Conservation (phyloP, 495 filamentous ascomycete species). For the Wilcoxina mikolae region DNA sequence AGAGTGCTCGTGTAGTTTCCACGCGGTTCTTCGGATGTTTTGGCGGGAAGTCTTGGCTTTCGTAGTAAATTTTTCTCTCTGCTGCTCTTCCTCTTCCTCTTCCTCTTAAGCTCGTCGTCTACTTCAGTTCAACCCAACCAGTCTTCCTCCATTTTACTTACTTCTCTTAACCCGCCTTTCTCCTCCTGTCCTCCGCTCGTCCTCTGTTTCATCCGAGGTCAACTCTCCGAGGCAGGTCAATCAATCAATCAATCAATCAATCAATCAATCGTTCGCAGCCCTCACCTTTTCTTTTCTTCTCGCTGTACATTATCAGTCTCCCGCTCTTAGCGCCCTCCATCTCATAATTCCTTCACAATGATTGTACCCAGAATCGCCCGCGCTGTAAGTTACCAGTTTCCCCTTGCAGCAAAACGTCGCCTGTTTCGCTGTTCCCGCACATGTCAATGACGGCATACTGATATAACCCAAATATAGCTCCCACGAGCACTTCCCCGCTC, state of each 20-base stretch:
- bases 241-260: too few relatives aligned
- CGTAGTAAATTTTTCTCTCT: conserved; percentile 7
- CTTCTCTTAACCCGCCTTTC: background rate
- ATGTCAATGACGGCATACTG: background rate
- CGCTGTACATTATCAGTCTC: background rate
- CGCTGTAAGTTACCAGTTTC: conserved; percentile 51
- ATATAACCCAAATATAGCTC: conserved; percentile 38
- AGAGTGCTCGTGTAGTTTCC: conserved; percentile 3
- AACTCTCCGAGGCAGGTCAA: too few relatives aligned
- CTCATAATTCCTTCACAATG: conserved; percentile 36
- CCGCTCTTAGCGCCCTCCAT: background rate
- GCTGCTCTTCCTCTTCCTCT: background rate
- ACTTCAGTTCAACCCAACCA: background rate
- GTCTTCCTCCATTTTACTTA: background rate
- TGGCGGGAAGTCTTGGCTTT: conserved; percentile 2
- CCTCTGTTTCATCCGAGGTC: too few relatives aligned
- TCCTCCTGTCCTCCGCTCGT: background rate
- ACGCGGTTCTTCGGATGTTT: conserved; percentile 5
- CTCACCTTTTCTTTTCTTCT: background rate
- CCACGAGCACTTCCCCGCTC: conserved; percentile 48
- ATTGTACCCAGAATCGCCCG: conserved; percentile 48
- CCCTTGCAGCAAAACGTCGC: background rate
- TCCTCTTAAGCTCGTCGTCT: conserved; percentile 2
- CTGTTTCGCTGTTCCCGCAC: background rate
- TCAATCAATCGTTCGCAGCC: background rate